These are phyloP conservation scores for Teratosphaeria epicoccoides DNA, from an alignment of 2,329 filamentous ascomycete species.

Conservation along the genomic window DNA sequence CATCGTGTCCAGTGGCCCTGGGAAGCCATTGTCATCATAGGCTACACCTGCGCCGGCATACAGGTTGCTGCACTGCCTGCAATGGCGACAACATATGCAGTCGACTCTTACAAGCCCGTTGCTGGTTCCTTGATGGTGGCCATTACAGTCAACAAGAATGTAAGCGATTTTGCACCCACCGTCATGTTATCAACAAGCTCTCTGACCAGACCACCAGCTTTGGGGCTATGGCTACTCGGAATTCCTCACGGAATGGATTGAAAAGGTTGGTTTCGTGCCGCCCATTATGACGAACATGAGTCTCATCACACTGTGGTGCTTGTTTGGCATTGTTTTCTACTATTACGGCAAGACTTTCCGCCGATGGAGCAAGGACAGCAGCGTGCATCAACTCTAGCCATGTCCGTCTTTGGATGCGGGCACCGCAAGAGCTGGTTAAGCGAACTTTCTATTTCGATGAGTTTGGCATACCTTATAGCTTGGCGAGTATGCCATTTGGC, in stretches of 20 bases:
- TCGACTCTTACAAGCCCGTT: constrained; percentile 55
- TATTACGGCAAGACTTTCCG: constrained; percentile 49
- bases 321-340: constrained; percentile 46
- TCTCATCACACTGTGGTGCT: constrained; percentile 43
- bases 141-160: constrained; percentile 54
- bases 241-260: constrained; percentile 34
- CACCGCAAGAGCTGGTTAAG: too few species aligned
- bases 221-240: constrained; percentile 49
- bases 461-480: too few species aligned
- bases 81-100: constrained; percentile 49
- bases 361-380: constrained; percentile 44
- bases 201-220: neutral
- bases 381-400: constrained; percentile 42
- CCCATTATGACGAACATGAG: constrained; percentile 52
- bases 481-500: neutral
- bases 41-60: constrained; percentile 46
- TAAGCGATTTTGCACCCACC: constrained; percentile 20
- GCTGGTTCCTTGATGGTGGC: constrained; percentile 49
- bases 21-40: constrained; percentile 47
- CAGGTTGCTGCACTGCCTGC: constrained; percentile 51
- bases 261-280: constrained; percentile 7
- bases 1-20: constrained; percentile 32
- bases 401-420: neutral
- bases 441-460: too few species aligned
- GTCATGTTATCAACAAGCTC: neutral